phyloP scores from a whole-genome alignment of 2,329 filamentous ascomycete genomes.

The Chrysoporthe cubensis region DNA sequence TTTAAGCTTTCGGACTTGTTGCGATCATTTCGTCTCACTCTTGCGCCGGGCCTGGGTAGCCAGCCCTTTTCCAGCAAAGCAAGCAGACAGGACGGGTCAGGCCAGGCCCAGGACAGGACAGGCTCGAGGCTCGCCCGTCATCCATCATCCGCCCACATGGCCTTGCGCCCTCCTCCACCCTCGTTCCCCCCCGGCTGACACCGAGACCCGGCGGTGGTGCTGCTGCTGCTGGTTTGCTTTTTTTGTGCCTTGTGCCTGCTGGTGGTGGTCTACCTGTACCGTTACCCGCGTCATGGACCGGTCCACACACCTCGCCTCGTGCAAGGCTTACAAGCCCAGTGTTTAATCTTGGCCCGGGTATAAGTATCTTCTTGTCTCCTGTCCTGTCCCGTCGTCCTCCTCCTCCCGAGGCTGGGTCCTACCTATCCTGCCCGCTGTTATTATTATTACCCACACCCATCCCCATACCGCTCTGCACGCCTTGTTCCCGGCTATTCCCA shows the following conservation, averaged over 20 bases:
- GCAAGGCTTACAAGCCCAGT: not conserved
- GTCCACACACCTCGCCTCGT: not conserved
- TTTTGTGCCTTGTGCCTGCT: too few relatives aligned
- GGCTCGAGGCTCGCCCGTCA: too few relatives aligned
- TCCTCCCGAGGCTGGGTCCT: not conserved
- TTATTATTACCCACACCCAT: conserved; percentile 3
- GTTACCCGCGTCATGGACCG: not conserved
- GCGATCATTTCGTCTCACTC: conserved; percentile 21
- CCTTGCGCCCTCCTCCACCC: too few relatives aligned
- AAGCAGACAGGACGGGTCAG: too few relatives aligned
- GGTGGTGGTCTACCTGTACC: conserved; percentile 5
- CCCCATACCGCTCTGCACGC: not conserved
- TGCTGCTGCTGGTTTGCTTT: too few relatives aligned
- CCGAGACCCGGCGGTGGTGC: too few relatives aligned
- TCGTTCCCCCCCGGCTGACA: too few relatives aligned
- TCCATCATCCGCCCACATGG: too few relatives aligned
- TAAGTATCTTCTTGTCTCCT: not conserved
- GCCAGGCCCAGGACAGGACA: too few relatives aligned
- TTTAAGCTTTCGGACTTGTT: conserved; percentile 29
- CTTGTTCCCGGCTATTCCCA: conserved; percentile 12
- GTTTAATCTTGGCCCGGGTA: not conserved
- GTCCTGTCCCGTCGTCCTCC: conserved; percentile 15
- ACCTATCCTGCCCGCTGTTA: not conserved
- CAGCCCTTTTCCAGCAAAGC: too few relatives aligned
- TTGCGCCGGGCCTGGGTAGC: conserved; percentile 14